phyloP scores from a whole-genome alignment of 331 rosid genomes.

The Prunus yedoensis region DNA sequence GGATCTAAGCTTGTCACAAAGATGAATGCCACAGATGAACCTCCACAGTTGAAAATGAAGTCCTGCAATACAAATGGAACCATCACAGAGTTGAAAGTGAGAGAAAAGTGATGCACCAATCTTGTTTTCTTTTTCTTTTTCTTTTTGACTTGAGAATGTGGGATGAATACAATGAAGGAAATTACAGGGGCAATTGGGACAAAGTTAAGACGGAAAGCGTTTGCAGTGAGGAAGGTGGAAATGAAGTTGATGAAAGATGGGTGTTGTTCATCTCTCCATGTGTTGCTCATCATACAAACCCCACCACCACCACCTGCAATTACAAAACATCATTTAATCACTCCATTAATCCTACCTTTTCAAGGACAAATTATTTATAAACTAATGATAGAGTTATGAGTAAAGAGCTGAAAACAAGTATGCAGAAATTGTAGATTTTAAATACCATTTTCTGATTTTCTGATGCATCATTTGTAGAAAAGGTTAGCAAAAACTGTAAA shows the following conservation, averaged over 20 bases:
- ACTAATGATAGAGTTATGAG: background rate
- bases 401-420: background rate
- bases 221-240: constrained; percentile 63
- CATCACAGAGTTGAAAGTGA: constrained; percentile 4
- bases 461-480: background rate
- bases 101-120: background rate
- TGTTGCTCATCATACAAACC: constrained; percentile 76
- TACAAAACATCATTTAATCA: background rate
- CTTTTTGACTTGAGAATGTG: background rate
- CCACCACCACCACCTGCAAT: constrained; percentile 53
- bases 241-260: constrained; percentile 68
- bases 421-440: background rate
- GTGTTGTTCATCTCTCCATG: constrained; percentile 77
- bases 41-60: constrained; percentile 92
- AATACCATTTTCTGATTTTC: background rate
- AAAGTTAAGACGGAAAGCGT: constrained; percentile 69
- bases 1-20: constrained; percentile 68
- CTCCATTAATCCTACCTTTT: background rate
- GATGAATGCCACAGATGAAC: constrained; percentile 76
- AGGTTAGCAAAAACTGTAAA: too few species aligned
- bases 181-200: constrained; percentile 77
- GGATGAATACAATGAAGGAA: background rate
- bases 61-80: constrained; percentile 52
- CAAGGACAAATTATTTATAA: background rate
- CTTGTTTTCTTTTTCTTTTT: background rate